These are phyloP conservation scores for Parsonsia alboflavescens DNA, from an alignment of 257 asterid species.

Conservation along the genomic window DNA sequence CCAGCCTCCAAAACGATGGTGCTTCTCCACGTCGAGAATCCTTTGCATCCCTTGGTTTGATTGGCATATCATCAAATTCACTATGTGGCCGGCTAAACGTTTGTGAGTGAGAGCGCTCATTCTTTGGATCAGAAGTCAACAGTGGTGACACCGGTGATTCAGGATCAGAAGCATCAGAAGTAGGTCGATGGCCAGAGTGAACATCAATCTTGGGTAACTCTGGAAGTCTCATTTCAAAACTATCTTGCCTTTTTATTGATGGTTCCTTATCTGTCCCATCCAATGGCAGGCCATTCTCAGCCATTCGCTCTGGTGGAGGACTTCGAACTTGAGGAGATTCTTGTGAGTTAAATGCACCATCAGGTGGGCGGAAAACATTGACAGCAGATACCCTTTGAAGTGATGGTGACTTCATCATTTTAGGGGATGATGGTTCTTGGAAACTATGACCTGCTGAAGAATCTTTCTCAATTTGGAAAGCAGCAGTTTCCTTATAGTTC, in stretches of 20 bases:
- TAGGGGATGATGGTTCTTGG: constrained; percentile 92
- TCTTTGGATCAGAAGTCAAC: constrained; percentile 93
- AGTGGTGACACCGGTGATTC: constrained; percentile 99
- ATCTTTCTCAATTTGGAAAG: constrained; percentile 87
- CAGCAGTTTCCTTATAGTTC: constrained; percentile 66
- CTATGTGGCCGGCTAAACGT: constrained; percentile 87
- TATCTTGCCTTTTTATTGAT: constrained; percentile 90
- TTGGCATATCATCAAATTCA: constrained; percentile 50
- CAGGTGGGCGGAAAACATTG: constrained; percentile 70
- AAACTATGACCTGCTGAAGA: constrained; percentile 62
- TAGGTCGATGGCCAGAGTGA: constrained; percentile 68
- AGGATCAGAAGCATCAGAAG: constrained; percentile 65
- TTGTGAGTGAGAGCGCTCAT: constrained; percentile 97
- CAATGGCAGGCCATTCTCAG: constrained; percentile 62
- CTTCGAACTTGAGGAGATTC: constrained; percentile 73
- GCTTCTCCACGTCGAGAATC: constrained; percentile 46
- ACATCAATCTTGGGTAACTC: constrained; percentile 94
- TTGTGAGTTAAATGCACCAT: constrained; percentile 59
- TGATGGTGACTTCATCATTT: constrained; percentile 91
- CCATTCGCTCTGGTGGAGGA: constrained; percentile 88
- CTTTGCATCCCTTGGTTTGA: constrained; percentile 41
- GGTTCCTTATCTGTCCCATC: constrained; percentile 75
- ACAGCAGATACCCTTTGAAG: constrained; percentile 73
- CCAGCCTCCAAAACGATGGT: constrained; percentile 95
- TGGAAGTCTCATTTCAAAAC: constrained; percentile 93